Conservation (phyloP, 208 protist species). For the Leptomonas pyrrhocoris region DNA sequence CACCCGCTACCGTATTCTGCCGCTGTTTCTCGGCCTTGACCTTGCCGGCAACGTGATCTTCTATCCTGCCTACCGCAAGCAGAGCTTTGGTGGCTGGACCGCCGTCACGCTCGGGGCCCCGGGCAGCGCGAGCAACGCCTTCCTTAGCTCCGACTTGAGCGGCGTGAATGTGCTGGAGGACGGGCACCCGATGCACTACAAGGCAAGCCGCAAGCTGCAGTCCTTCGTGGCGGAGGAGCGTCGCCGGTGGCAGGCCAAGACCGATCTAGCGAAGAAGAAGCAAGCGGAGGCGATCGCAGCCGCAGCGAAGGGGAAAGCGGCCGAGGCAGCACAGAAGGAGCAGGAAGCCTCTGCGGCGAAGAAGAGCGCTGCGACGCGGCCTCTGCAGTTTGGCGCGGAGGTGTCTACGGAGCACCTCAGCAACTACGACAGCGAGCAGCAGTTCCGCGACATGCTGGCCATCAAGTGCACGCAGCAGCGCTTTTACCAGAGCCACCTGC, state of each 20-base stretch:
- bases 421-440: constrained; percentile 67
- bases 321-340: constrained; percentile 14
- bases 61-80: constrained; percentile 79
- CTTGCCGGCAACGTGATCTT: constrained; percentile 88
- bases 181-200: constrained; percentile 88
- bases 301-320: constrained; percentile 19
- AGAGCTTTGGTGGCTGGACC: constrained; percentile 82
- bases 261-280: constrained; percentile 41
- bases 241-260: constrained; percentile 47
- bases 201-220: constrained; percentile 76
- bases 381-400: constrained; percentile 18
- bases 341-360: constrained; percentile 14
- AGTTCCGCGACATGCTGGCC: constrained; percentile 80
- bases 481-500: constrained; percentile 75
- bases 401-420: constrained; percentile 21
- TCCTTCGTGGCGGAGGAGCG: constrained; percentile 67
- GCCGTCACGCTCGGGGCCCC: constrained; percentile 78
- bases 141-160: constrained; percentile 71
- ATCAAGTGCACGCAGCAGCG: constrained; percentile 85
- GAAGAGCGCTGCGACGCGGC: background rate
- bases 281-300: constrained; percentile 36
- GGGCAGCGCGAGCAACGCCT: constrained; percentile 38
- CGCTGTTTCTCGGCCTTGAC: constrained; percentile 78
- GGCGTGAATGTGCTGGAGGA: constrained; percentile 86
- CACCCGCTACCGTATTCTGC: constrained; percentile 83